Base-by-base conservation (phyloP, 2,329 filamentous ascomycete species). In the Chrysosphaeria jannelii region DNA sequence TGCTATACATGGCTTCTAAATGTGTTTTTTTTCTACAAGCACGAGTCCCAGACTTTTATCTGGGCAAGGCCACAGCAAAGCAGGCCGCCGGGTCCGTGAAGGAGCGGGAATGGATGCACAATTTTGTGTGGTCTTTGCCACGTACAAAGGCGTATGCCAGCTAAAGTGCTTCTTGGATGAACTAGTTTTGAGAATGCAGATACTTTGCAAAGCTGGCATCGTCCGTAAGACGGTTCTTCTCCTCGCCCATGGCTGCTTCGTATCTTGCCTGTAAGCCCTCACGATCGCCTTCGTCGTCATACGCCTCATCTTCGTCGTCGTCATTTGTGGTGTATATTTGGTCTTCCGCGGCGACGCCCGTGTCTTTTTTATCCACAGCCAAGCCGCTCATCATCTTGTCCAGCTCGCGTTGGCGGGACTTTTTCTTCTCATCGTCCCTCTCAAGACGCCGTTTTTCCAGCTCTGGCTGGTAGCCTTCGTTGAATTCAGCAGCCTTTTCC, bases 351-450 rank as follows among this genome's bases (percentile, higher is more conserved):
- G n/a, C 16, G 7, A 19, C 54, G 29, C 22, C 25, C 22, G 51
- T 43, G 16, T 42, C 45, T 26, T 51, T 48, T 18, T 52, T 31
- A 35, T 52, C 31, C 36, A 51, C 3, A 50, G 50, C 26, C 74
- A 97, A 89, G 34, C 85, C 81, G 40, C 70, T 69, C 78, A 97
- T 90, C 51, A 97, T 63, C 48, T 75, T 78, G 29, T 72, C 74
- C 14, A 97, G 47, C 41, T 97, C 79, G 36, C 68, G 61, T 36
- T 90, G 67, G 21, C 78, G 56, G 14, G 60, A 47, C 28, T 57
- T 57, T 29, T 61, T 54, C 49, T 79, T 81, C 33, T 64, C 56
- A 29, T 69, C 58, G 29, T 88, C 74, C 13, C 78, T 59, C 40
- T 81, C 65, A 29, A 61, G 57, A 30, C 64, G 56, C 39, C 74